Base-by-base conservation (phyloP, 208 protist genomes). In the Novymonas esmeraldas region DNA sequence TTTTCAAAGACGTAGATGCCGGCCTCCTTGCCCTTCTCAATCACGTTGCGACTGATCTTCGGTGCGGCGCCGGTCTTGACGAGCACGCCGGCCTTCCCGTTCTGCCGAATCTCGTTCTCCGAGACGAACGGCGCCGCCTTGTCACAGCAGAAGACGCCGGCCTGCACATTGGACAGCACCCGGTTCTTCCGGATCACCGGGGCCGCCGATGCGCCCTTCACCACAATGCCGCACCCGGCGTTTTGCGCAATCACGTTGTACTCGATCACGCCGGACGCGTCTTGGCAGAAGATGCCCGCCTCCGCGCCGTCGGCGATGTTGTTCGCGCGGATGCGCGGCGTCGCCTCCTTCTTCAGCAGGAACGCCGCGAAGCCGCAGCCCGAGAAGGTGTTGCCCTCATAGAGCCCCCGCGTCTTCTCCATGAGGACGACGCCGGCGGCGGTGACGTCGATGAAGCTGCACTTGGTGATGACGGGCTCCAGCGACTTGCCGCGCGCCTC, bases 1-100 rank as follows among this genome's bases (percentile, higher is more conserved):
- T 79, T 54, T 38, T 95, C 89, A 69, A 95, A 95, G 26, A 94
- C 70, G 73, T 97, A 97, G 60, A 97, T 81, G 24, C 92, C 92
- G 6, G 92, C 85, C 49, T 97, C 92, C 64, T 90, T 90, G 16
- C 92, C 85, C n/a, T 65, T 63, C 39, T 83, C 64, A 41, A 97
- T 94, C 33, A 78, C 45, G 81, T 95, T 95, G 6, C 68, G 79
- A 14, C 66, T 79, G 20, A 97, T 77, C 49, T 79, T 90, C 11
- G 89, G 89, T 18, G 84, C 52, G 3, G 89, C 82, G 39, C 57
- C 28, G 4, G 87, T 87, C 70, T 95, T 94, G 31, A 97, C 83
- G 18, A 97, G 70, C 57, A 97, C 78, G 5, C 92, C 92, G 5
- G 89, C 92, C 63, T 93, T 88, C 9, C 77, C 73, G 54, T 88